Conservation (phyloP, 2,329 filamentous ascomycete genomes). For the Blastomyces parvus region DNA sequence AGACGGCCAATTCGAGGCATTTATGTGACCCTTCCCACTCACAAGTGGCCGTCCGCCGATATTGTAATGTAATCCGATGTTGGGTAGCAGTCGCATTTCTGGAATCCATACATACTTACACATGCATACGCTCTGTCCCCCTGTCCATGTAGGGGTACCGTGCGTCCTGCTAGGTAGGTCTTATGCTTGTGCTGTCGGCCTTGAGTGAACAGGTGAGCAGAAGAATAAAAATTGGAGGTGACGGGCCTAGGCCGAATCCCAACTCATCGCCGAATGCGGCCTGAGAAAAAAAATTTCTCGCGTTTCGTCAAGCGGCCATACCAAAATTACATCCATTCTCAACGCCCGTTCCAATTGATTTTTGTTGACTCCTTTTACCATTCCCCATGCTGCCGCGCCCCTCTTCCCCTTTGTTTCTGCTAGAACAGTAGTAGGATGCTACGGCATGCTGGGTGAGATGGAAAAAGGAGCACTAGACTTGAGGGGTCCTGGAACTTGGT, state of each 20-base stretch:
- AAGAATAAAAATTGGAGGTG: background rate
- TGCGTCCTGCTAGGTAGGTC: background rate
- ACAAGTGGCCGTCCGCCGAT: background rate
- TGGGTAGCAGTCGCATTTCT: background rate
- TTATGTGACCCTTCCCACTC: background rate
- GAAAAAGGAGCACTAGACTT: background rate
- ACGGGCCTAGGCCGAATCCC: background rate
- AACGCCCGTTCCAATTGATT: background rate
- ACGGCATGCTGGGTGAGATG: background rate
- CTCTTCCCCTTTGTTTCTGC: background rate
- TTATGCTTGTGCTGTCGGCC: background rate
- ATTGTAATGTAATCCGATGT: background rate
- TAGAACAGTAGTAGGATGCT: background rate
- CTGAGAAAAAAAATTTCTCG: background rate
- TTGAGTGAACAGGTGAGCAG: background rate
- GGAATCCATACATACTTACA: background rate
- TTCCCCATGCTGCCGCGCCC: background rate
- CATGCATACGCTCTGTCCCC: conserved; percentile 1
- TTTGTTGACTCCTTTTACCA: background rate
- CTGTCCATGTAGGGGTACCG: background rate
- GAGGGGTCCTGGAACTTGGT: background rate
- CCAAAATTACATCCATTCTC: background rate
- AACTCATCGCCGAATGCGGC: background rate
- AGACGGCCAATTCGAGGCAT: background rate
- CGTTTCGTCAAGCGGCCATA: background rate